Base-by-base conservation (phyloP, 345 rosid species). In the Eucalyptus marginata region DNA sequence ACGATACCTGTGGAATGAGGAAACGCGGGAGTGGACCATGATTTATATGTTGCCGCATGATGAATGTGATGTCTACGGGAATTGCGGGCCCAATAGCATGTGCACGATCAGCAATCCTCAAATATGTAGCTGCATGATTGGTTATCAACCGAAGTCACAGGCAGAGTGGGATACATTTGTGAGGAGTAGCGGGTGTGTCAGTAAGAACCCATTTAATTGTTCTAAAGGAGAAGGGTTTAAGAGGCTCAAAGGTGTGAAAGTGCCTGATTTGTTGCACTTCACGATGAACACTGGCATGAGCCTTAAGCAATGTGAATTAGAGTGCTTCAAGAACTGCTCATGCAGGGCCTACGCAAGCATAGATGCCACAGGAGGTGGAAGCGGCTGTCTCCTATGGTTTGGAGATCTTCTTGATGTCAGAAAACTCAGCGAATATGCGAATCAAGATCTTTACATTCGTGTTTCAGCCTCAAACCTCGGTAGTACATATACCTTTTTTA, bases 81-180 rank as follows among this genome's bases (percentile, higher is more conserved):
- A 22, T 31, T 86, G 90, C 22, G 80, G 90, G 2, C 49, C 54
- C 13, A 86, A 90, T 88, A 68, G 46, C 33, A 24, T 86, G n/a
- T 90, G 91, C 68, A 90, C 89, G 10, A 29, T 85, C 5, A 14
- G n/a, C 7, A 68, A 89, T 43, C 17, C 62, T 46, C 13, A 50
- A 44, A 59, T 86, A 27, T 92, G 93, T 43, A 66, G 47, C 12
- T 93, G 94, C 79, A 43, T 91, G 31, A 88, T 90, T 1, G 93
- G 93, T 6, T 93, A 87, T 71, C 71, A 66, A 29, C 92, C 92
- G 27, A 88, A 87, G 54, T 87, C 83, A 27, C 44, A 22, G 11
- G 33, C 13, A 22, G 87, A 88, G 46, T 90, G 91, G 93, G 49
- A 84, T 46, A 50, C 83, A 49, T 22, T 89, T 40, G 90, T 89